phyloP scores from a whole-genome alignment of 441 rosid species.

The Manihot esculenta region DNA sequence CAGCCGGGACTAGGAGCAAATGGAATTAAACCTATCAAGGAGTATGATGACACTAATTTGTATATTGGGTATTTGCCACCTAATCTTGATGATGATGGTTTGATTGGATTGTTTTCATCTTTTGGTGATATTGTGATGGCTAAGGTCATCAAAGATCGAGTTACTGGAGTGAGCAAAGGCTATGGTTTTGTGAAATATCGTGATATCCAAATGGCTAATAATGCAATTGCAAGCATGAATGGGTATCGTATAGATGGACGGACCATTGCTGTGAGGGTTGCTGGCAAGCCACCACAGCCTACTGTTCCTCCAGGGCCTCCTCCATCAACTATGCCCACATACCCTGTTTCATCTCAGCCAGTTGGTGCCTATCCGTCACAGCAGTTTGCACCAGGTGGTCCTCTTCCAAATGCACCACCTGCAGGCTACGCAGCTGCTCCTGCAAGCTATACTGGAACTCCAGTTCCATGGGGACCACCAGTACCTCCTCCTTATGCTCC shows the following conservation, averaged over 20 bases:
- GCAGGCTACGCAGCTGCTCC: conserved; percentile 42
- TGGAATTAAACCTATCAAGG: conserved; percentile 61
- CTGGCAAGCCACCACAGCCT: conserved; percentile 89
- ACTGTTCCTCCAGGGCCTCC: conserved; percentile 75
- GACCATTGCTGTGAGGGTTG: conserved; percentile 92
- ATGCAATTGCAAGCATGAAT: conserved; percentile 79
- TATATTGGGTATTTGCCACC: conserved; percentile 91
- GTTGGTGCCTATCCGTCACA: conserved; percentile 78
- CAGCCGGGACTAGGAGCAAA: conserved; percentile 76
- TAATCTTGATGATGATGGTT: conserved; percentile 78
- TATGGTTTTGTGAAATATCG: conserved; percentile 95
- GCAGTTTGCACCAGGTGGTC: conserved; percentile 72
- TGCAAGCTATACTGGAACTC: conserved; percentile 36
- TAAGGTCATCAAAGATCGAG: conserved; percentile 86
- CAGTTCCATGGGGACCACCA: conserved; percentile 90
- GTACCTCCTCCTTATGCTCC: conserved; percentile 71
- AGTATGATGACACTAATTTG: conserved; percentile 82
- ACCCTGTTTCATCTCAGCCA: conserved; percentile 61
- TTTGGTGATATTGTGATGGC: conserved; percentile 97
- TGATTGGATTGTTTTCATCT: conserved; percentile 74
- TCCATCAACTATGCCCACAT: conserved; percentile 49
- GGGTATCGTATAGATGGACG: conserved; percentile 78
- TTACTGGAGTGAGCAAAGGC: conserved; percentile 76
- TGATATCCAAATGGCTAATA: conserved; percentile 83
- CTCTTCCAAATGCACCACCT: conserved; percentile 58